Evolutionary conservation across 495 filamentous ascomycete species (phyloP).

Genomic region (Aspergillus bertholletiae): DNA sequence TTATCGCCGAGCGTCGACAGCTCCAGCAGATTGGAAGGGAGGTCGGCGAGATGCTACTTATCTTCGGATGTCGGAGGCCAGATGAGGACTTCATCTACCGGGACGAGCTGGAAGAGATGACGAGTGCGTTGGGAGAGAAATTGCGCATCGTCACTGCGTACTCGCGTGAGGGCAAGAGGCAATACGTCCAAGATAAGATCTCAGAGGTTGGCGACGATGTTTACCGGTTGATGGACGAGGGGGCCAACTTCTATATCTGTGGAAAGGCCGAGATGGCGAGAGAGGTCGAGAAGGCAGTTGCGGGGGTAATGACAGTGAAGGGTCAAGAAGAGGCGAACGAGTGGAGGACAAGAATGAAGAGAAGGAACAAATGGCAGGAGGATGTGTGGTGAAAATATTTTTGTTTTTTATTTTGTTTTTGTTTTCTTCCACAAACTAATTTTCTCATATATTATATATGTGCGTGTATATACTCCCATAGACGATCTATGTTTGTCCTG

Average conservation of each 20-base stretch:
- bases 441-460: not conserved
- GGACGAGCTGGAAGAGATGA: conserved; percentile 32
- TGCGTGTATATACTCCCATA: not conserved
- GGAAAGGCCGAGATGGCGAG: conserved; percentile 48
- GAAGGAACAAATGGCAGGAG: conserved; percentile 46
- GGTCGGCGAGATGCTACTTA: conserved; percentile 39
- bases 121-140: conserved; percentile 17
- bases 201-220: conserved; percentile 31
- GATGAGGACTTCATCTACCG: conserved; percentile 43
- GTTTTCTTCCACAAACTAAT: no score
- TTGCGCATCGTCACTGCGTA: conserved; percentile 34
- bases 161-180: conserved; percentile 21
- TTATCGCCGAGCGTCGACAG: conserved; percentile 40
- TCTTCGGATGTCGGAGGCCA: conserved; percentile 42
- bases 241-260: conserved; percentile 48
- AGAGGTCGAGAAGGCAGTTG: conserved; percentile 43
- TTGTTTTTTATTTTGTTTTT: no score
- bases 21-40: conserved; percentile 34
- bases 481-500: not conserved
- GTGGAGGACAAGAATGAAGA: conserved; percentile 43
- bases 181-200: conserved; percentile 43
- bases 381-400: conserved; percentile 52
- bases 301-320: conserved; percentile 23
- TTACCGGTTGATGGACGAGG: conserved; percentile 30
- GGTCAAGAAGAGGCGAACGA: conserved; percentile 36